Conservation (phyloP, 1,284 basidiomycete species). For the Omphalotus olearius region DNA sequence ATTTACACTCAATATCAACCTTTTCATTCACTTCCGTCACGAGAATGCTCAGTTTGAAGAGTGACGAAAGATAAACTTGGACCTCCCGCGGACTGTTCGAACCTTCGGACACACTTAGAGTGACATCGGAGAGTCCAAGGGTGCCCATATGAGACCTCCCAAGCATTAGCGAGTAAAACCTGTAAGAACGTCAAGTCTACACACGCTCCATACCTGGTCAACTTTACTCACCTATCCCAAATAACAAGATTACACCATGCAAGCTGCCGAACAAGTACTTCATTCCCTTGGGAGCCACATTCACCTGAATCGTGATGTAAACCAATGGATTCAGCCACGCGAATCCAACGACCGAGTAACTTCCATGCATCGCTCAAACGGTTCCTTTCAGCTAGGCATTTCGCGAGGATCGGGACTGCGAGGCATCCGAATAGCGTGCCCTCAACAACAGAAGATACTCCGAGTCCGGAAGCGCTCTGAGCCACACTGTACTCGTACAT, state of each 20-base stretch:
- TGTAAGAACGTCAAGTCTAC: constrained; percentile 18
- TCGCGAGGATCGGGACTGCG: constrained; percentile 40
- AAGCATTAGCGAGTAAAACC: constrained; percentile 40
- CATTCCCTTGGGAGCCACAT: constrained; percentile 42
- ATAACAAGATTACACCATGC: constrained; percentile 47
- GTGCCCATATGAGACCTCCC: constrained; percentile 42
- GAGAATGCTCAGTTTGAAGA: constrained; percentile 36
- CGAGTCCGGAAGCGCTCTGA: constrained; percentile 19
- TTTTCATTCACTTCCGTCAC: constrained; percentile 38
- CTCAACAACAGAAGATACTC: constrained; percentile 37
- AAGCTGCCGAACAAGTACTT: constrained; percentile 38
- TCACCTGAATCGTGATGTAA: constrained; percentile 48
- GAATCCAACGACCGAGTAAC: constrained; percentile 38
- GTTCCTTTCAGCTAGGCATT: constrained; percentile 43
- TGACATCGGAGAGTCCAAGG: constrained; percentile 33
- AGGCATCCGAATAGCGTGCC: constrained; percentile 44
- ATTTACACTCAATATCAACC: constrained; percentile 22
- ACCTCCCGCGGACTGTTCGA: constrained; percentile 26
- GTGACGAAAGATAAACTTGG: constrained; percentile 30
- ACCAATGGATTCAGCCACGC: constrained; percentile 44
- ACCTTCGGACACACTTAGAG: constrained; percentile 33
- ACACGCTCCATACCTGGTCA: neutral
- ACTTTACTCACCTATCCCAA: constrained; percentile 38
- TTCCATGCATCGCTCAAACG: constrained; percentile 53
- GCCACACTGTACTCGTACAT: constrained; percentile 31